phyloP scores from a whole-genome alignment of 139 green algal genomes.

The Coccomyxa sp. region DNA sequence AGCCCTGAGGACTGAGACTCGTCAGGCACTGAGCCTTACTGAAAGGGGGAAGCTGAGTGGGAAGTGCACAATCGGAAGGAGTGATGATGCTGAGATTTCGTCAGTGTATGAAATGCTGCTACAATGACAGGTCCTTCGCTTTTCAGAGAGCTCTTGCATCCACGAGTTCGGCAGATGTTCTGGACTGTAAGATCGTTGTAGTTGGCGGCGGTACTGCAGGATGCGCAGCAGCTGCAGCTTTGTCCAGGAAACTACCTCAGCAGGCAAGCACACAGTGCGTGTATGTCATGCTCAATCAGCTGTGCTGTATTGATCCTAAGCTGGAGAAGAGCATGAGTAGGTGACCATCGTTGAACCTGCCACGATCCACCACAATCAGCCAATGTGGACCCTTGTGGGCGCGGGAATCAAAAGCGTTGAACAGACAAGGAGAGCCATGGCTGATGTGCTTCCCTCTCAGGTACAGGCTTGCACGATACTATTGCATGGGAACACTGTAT shows the following conservation, averaged over 20 bases:
- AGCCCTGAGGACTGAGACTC: not conserved
- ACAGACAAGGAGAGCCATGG: not conserved
- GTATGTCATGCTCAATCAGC: not conserved
- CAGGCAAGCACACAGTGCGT: not conserved
- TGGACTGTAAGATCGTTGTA: conserved; percentile 1
- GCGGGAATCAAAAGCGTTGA: not conserved
- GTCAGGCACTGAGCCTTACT: not conserved
- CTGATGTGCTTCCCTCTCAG: not conserved
- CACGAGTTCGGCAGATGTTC: not conserved
- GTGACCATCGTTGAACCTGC: not conserved
- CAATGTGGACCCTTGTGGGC: not conserved
- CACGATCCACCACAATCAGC: not conserved
- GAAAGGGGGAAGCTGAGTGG: no score
- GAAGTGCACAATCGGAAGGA: not conserved
- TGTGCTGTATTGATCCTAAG: not conserved
- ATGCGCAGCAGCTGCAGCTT: not conserved
- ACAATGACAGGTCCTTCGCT: not conserved
- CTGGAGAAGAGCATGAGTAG: not conserved
- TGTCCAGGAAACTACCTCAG: not conserved
- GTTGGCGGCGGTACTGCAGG: not conserved
- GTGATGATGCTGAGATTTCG: not conserved
- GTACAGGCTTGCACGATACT: not conserved
- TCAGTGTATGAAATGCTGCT: not conserved
- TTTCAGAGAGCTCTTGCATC: not conserved
- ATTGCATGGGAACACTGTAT: not conserved